These are phyloP conservation scores for Hypomyces rosellus DNA, from an alignment of 2,329 filamentous ascomycete genomes.

Conservation along the genomic window DNA sequence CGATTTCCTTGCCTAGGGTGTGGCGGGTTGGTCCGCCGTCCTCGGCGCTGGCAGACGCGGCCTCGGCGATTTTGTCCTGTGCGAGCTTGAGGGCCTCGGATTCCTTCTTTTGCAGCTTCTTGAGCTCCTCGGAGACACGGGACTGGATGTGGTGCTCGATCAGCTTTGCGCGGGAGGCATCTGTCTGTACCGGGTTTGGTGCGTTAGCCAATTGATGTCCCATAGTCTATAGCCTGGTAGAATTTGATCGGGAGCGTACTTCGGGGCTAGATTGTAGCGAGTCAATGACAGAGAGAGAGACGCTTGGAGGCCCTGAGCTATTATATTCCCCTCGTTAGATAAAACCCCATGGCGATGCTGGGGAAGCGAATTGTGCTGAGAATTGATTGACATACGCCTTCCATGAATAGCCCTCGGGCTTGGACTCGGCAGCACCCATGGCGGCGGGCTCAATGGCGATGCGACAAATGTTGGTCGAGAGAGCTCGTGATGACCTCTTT, in stretches of 20 bases:
- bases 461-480: slow-evolving; percentile 22
- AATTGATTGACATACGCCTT: slow-evolving; percentile 42
- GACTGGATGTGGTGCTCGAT: slow-evolving; percentile 83
- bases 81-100: slow-evolving; percentile 61
- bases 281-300: slow-evolving; percentile 78
- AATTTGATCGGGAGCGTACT: slow-evolving; percentile 44
- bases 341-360: neutral
- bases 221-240: neutral
- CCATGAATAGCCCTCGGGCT: slow-evolving; percentile 45
- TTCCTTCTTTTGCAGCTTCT: slow-evolving; percentile 67
- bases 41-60: slow-evolving; percentile 50
- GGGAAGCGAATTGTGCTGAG: neutral
- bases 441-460: slow-evolving; percentile 33
- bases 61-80: slow-evolving; percentile 58
- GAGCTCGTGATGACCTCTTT: slow-evolving; percentile 23
- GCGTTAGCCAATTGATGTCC: neutral
- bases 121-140: slow-evolving; percentile 80
- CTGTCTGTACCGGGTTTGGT: slow-evolving; percentile 56
- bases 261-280: slow-evolving; percentile 78
- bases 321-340: slow-evolving; percentile 17
- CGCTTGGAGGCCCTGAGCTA: slow-evolving; percentile 41
- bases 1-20: slow-evolving; percentile 53
- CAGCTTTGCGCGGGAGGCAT: slow-evolving; percentile 75
- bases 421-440: slow-evolving; percentile 54
- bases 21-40: slow-evolving; percentile 34